phyloP scores from a whole-genome alignment of 2,329 filamentous ascomycete genomes.

The Hysterium pulicare region DNA sequence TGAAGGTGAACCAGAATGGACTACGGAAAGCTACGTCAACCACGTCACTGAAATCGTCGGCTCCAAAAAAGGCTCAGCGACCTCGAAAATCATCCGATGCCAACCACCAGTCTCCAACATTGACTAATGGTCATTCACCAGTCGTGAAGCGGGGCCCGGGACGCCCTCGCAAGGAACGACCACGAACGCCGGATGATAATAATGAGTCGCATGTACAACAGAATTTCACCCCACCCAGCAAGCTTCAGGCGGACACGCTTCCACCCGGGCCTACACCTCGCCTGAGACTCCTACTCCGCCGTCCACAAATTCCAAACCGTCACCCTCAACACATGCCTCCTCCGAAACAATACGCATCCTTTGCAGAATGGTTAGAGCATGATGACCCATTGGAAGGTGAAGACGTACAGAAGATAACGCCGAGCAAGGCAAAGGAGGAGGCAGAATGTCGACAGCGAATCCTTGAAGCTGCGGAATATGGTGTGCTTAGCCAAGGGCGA shows the following conservation, averaged over 20 bases:
- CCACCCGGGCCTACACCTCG: slow-evolving; percentile 23
- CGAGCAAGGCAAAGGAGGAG: slow-evolving; percentile 51
- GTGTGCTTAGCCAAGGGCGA: slow-evolving; percentile 68
- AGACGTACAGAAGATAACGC: slow-evolving; percentile 32
- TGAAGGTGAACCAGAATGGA: slow-evolving; percentile 14
- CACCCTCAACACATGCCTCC: slow-evolving; percentile 51
- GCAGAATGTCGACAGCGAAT: slow-evolving; percentile 67
- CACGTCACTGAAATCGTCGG: slow-evolving; percentile 17
- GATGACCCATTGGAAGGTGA: slow-evolving; percentile 48
- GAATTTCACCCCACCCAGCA: no score
- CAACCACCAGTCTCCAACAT: slow-evolving; percentile 17
- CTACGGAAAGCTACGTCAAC: slow-evolving; percentile 21
- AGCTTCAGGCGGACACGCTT: slow-evolving; percentile 9
- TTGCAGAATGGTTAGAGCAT: slow-evolving; percentile 62
- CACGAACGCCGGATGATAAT: slow-evolving; percentile 14
- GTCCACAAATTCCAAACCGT: slow-evolving; percentile 48
- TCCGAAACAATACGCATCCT: slow-evolving; percentile 47
- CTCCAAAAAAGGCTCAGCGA: slow-evolving; percentile 32
- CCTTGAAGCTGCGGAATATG: slow-evolving; percentile 68
- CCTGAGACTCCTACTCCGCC: slow-evolving; percentile 50
- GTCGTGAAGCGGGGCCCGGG: slow-evolving; percentile 19
- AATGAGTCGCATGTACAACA: no score
- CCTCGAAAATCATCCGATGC: slow-evolving; percentile 22
- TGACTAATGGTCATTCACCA: slow-evolving; percentile 16
- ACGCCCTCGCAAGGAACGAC: slow-evolving; percentile 20